Evolutionary conservation across 805 yeast genomes (phyloP).

Genomic region (Nakazawaea siamensis): DNA sequence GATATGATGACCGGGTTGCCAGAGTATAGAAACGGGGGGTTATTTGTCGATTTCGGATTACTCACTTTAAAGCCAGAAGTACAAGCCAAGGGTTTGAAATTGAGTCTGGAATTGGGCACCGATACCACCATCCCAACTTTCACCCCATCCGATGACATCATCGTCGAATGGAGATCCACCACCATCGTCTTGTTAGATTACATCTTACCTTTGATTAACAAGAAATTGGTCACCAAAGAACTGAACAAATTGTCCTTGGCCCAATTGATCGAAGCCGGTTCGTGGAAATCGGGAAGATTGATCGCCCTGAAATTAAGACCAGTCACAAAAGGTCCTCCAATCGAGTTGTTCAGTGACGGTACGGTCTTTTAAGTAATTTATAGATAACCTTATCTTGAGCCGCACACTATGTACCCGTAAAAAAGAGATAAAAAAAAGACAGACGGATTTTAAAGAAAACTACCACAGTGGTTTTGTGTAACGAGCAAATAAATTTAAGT

Average conservation of each 20-base stretch:
- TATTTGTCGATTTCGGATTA: conserved; percentile 48
- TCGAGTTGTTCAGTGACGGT: conserved; percentile 54
- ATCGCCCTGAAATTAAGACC: conserved; percentile 46
- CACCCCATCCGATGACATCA: conserved; percentile 46
- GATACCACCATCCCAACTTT: conserved; percentile 35
- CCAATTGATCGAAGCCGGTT: conserved; percentile 60
- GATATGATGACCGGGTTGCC: conserved; percentile 47
- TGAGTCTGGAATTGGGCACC: conserved; percentile 22
- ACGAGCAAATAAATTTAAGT: too few relatives aligned
- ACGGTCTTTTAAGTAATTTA: conserved; percentile 54
- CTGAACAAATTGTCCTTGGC: conserved; percentile 34
- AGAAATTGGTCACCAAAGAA: conserved; percentile 25
- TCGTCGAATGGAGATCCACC: conserved; percentile 62
- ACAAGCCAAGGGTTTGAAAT: conserved; percentile 27
- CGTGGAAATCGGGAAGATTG: conserved; percentile 60
- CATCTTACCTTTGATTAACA: conserved; percentile 43
- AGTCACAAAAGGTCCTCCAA: conserved; percentile 51
- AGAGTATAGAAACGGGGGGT: conserved; percentile 59
- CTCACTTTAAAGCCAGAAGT: conserved; percentile 36
- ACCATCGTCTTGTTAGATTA: conserved; percentile 50
- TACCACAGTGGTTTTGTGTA: background rate
- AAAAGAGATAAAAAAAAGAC: too few relatives aligned
- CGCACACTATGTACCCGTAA: too few relatives aligned
- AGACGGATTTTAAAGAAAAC: background rate
- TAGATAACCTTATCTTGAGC: too few relatives aligned